A percentile compares a stretch with the other conserved stretches of the same genome.
Evolutionary conservation across 352 stramenopile species (phyloP).

Genomic region (Globisporangium iwayamae): DNA sequence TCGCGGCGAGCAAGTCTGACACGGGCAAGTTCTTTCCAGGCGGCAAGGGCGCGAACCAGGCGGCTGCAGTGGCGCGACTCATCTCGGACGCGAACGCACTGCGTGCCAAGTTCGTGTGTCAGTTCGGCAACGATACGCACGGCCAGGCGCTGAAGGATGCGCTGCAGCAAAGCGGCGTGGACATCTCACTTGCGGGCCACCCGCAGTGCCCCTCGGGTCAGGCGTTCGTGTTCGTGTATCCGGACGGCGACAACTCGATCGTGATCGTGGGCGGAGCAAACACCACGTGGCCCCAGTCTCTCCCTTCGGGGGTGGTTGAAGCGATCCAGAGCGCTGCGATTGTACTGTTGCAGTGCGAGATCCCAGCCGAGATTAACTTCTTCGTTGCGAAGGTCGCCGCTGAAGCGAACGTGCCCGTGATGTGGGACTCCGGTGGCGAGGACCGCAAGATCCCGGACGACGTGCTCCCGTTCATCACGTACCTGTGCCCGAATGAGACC

Average conservation of each 20-base stretch:
- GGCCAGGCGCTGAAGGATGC: slow-evolving; percentile 38
- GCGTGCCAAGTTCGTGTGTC: slow-evolving; percentile 45
- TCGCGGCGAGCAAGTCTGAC: slow-evolving; percentile 46
- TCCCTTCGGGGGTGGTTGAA: slow-evolving; percentile 31
- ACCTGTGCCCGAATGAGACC: slow-evolving; percentile 77
- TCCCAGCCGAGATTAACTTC: slow-evolving; percentile 53
- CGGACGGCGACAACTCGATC: slow-evolving; percentile 82
- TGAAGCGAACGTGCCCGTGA: slow-evolving; percentile 44
- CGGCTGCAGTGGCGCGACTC: slow-evolving; percentile 52
- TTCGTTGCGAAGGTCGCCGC: slow-evolving; percentile 48
- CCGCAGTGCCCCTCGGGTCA: slow-evolving; percentile 59
- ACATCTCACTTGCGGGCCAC: slow-evolving; percentile 36
- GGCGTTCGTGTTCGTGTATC: slow-evolving; percentile 81
- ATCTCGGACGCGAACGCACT: slow-evolving; percentile 18
- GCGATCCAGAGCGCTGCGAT: slow-evolving; percentile 53
- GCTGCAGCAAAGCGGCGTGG: slow-evolving; percentile 30
- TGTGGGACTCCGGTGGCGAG: slow-evolving; percentile 79
- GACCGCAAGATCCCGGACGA: slow-evolving; percentile 54
- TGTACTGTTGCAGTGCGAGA: slow-evolving; percentile 73
- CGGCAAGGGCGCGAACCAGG: slow-evolving; percentile 82
- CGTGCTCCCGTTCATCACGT: slow-evolving; percentile 53
- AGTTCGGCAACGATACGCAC: slow-evolving; percentile 76
- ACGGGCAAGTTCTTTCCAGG: slow-evolving; percentile 66
- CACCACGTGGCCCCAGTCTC: slow-evolving; percentile 40
- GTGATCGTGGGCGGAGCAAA: slow-evolving; percentile 82